Conservation (phyloP, 306 rosid genomes). For the Cucumis hystrix region DNA sequence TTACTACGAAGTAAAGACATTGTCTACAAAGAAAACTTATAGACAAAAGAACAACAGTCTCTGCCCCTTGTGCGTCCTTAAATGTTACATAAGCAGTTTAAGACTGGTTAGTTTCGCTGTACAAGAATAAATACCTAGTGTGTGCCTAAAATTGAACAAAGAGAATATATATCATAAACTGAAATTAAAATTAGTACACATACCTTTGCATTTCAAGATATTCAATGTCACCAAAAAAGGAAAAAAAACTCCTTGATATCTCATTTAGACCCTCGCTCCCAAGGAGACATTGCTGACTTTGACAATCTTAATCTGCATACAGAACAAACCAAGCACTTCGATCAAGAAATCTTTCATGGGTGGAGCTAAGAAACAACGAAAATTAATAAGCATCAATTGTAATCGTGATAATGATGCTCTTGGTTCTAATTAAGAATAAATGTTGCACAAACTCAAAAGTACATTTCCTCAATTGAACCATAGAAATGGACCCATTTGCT, state of each 20-base stretch:
- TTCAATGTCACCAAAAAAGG: constrained; percentile 81
- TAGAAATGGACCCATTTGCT: no score
- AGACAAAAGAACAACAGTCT: constrained; percentile 85
- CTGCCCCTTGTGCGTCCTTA: constrained; percentile 84
- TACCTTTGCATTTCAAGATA: constrained; percentile 77
- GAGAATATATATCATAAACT: neutral
- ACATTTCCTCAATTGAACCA: no score
- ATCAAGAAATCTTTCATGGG: no score
- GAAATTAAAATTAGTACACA: constrained; percentile 4
- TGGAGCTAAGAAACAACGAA: neutral
- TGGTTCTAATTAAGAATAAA: no score
- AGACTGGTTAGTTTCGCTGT: constrained; percentile 73
- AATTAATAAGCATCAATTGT: no score
- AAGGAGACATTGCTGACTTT: constrained; percentile 77
- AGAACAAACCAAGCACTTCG: no score
- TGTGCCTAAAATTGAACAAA: neutral
- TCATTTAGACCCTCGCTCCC: constrained; percentile 83
- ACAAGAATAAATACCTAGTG: neutral
- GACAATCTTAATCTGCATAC: constrained; percentile 48
- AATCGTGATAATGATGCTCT: no score
- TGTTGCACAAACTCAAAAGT: no score
- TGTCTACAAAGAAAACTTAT: constrained; percentile 27
- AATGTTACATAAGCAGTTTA: constrained; percentile 86
- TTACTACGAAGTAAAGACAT: neutral
- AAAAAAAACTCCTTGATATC: constrained; percentile 86